These are phyloP conservation scores for Nothophoma quercina DNA, from an alignment of 2,329 filamentous ascomycete genomes.

Conservation along the genomic window DNA sequence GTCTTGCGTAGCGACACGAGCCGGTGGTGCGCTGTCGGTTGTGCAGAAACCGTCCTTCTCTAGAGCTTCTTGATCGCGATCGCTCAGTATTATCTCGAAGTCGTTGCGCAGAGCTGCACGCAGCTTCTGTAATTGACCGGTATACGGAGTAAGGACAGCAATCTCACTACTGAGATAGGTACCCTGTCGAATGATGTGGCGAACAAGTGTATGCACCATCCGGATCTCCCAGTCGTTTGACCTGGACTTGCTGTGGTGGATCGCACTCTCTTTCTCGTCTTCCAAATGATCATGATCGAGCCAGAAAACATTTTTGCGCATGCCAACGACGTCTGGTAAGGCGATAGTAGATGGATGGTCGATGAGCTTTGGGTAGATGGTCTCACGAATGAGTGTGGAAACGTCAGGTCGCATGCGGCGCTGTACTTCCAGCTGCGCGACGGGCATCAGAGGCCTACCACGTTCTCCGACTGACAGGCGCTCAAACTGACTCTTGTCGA, in stretches of 20 bases:
- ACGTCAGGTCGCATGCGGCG: slow-evolving; percentile 72
- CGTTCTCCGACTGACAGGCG: slow-evolving; percentile 54
- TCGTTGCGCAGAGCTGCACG: slow-evolving; percentile 54
- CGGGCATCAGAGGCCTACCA: slow-evolving; percentile 32
- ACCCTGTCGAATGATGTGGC: slow-evolving; percentile 71
- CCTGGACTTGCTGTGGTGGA: slow-evolving; percentile 53
- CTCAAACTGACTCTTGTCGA: slow-evolving; percentile 70
- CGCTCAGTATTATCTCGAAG: slow-evolving; percentile 70
- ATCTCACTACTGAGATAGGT: slow-evolving; percentile 68
- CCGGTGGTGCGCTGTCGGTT: background rate
- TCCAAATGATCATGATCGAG: slow-evolving; percentile 65
- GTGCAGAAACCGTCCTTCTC: slow-evolving; percentile 33
- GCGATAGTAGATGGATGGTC: slow-evolving; percentile 55
- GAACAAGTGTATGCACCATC: slow-evolving; percentile 69
- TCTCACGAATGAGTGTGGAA: slow-evolving; percentile 63
- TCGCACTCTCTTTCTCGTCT: slow-evolving; percentile 20
- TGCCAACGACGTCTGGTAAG: slow-evolving; percentile 61
- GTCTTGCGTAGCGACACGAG: background rate
- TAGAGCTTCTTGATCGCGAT: slow-evolving; percentile 67
- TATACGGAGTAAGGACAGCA: slow-evolving; percentile 73
- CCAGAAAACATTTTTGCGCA: slow-evolving; percentile 66
- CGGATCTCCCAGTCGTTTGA: slow-evolving; percentile 68
- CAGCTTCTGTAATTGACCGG: slow-evolving; percentile 64
- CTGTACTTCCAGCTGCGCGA: slow-evolving; percentile 62
- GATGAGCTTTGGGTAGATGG: slow-evolving; percentile 64